A percentile compares a stretch with the other conserved stretches of the same genome.
Evolutionary conservation across 2,329 filamentous ascomycete species (phyloP).

Genomic region (Colletotrichum limetticola): DNA sequence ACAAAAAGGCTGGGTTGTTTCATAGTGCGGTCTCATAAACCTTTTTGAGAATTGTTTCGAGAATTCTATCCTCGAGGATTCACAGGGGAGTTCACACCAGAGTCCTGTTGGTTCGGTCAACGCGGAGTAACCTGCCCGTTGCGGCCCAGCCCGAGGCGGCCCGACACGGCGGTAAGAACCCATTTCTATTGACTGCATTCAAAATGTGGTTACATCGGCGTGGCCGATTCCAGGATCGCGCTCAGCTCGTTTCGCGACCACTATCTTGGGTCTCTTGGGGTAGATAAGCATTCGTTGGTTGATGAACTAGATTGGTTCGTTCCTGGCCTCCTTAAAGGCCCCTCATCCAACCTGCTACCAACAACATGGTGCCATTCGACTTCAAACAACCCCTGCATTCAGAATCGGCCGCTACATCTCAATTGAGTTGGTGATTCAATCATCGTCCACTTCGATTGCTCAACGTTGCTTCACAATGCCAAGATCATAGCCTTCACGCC

Average conservation of each 20-base stretch:
- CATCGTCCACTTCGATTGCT: not conserved
- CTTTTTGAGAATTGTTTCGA: not conserved
- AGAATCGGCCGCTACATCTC: not conserved
- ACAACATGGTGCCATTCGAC: not conserved
- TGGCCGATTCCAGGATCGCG: not conserved
- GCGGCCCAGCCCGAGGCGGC: not conserved
- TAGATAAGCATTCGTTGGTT: not conserved
- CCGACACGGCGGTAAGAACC: not conserved
- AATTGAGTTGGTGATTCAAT: not conserved
- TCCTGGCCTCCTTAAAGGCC: not conserved
- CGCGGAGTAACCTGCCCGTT: not conserved
- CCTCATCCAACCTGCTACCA: slow-evolving; percentile 8
- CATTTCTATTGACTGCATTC: not conserved
- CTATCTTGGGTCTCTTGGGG: not conserved
- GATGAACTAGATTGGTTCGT: not conserved
- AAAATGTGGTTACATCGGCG: not conserved
- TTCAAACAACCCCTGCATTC: slow-evolving; percentile 9
- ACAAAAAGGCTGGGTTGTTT: not conserved
- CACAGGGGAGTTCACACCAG: not conserved
- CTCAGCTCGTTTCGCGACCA: slow-evolving; percentile 5
- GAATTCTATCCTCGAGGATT: too few species aligned
- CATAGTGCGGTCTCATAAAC: not conserved
- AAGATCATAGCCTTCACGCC: not conserved
- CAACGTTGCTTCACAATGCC: not conserved
- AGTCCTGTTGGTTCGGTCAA: not conserved